Percentiles rank a stretch among this genome's conserved stretches.
phyloP scores from a whole-genome alignment of 148 eudicot genomes.

The Camellia japonica region DNA sequence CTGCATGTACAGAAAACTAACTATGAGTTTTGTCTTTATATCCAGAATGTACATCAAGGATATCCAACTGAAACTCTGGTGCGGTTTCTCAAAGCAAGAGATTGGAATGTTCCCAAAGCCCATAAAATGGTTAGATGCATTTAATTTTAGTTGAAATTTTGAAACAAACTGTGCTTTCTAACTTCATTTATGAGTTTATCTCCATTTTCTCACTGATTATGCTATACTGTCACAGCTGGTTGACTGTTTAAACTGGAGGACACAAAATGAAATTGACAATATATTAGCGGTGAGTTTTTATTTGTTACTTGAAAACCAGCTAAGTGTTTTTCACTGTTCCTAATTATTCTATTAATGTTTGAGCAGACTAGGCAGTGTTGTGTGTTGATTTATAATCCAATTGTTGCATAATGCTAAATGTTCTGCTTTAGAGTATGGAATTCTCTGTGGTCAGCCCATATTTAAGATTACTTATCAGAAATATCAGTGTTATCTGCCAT shows the following conservation, averaged over 20 bases:
- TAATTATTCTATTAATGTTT: not conserved
- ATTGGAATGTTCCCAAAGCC: slow-evolving; percentile 76
- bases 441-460: not conserved
- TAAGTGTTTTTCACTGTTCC: not conserved
- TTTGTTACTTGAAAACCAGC: slow-evolving; percentile 2
- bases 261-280: slow-evolving; percentile 80
- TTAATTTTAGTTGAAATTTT: not conserved
- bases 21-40: slow-evolving; percentile 12
- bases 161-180: not conserved
- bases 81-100: slow-evolving; percentile 90
- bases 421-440: not conserved
- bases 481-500: not conserved
- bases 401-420: not conserved
- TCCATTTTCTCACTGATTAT: slow-evolving; percentile 20
- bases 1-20: not conserved
- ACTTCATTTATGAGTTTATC: not conserved
- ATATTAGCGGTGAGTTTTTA: slow-evolving; percentile 65
- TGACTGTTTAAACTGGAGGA: slow-evolving; percentile 89
- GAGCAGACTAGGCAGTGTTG: not conserved
- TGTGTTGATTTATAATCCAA: not conserved
- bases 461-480: not conserved
- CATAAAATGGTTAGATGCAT: slow-evolving; percentile 64
- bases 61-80: slow-evolving; percentile 46
- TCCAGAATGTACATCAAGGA: slow-evolving; percentile 84
- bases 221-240: slow-evolving; percentile 50